A percentile compares a stretch with the other conserved stretches of the same genome.
phyloP scores from a whole-genome alignment of 2,329 filamentous ascomycete species.

The Scolecobasidium constrictum region DNA sequence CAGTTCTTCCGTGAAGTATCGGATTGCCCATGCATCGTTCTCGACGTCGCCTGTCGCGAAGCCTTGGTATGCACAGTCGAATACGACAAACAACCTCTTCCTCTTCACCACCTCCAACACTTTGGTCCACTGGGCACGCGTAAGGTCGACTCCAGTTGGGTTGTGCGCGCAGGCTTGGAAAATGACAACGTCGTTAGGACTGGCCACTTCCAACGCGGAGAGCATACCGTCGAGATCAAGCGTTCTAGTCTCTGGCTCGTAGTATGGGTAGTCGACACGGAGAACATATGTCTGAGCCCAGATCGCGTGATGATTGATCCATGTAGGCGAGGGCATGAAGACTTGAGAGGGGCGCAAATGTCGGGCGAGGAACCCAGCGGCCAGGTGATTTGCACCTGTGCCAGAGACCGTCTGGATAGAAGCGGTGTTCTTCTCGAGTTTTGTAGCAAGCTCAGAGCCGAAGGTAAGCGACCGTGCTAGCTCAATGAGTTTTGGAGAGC shows the following conservation, averaged over 20 bases:
- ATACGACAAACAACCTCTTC: slow-evolving; percentile 23
- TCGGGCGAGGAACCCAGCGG: neutral
- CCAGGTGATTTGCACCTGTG: neutral
- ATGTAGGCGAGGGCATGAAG: slow-evolving; percentile 16
- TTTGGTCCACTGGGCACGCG: slow-evolving; percentile 22
- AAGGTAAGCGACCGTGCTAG: neutral
- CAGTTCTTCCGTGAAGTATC: slow-evolving; percentile 17
- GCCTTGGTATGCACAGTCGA: slow-evolving; percentile 30
- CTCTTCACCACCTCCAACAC: slow-evolving; percentile 21
- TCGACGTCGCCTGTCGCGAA: slow-evolving; percentile 25
- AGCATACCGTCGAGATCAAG: slow-evolving; percentile 23
- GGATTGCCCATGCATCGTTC: slow-evolving; percentile 24
- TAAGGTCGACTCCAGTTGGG: slow-evolving; percentile 26
- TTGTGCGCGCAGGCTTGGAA: slow-evolving; percentile 29
- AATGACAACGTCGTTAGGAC: slow-evolving; percentile 22
- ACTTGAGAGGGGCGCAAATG: neutral
- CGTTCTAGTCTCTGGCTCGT: slow-evolving; percentile 15
- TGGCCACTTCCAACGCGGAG: slow-evolving; percentile 16
- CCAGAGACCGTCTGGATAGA: neutral
- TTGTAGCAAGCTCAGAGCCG: neutral
- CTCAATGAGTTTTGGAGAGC: neutral
- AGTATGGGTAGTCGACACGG: slow-evolving; percentile 20
- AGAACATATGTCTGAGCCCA: slow-evolving; percentile 17
- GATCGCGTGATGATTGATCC: slow-evolving; percentile 23
- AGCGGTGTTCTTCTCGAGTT: neutral